Base-by-base conservation (phyloP, 2,329 filamentous ascomycete species). In the Alternaria solani region DNA sequence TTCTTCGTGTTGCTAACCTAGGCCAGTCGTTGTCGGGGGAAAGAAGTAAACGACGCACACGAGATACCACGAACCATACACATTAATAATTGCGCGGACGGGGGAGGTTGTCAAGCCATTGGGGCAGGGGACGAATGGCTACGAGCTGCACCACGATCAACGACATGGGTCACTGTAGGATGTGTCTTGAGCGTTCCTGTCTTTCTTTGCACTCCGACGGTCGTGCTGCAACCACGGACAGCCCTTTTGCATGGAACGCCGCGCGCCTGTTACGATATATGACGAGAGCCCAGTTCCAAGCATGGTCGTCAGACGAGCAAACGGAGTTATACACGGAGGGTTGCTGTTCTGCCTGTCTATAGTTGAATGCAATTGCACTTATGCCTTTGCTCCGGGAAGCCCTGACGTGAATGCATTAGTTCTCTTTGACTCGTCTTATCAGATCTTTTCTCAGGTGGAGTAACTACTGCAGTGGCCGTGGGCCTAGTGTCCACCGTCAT, bases 141-240 rank as follows among this genome's bases (percentile, higher is more conserved):
- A 63, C 61, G 69, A 73, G 58, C 62, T 69, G 72, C 65, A 62
- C 65, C 66, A 66, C 61, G 58, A 60, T 65, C 32, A 64, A 70
- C 42, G 71, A 73, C 60, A 66, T 51, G 43, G 73, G 74, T 74
- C 75, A 36, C 32, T 36, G 32, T 36, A 36, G 32, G 67, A 70
- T 69, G 67, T 67, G 61, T 69, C 66, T 62, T 65, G 66, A 69
- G 46, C 67, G 70, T 76, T 75, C 68, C 73, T 74, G 71, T 74
- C 67, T 74, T 77, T 77, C 64, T 72, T 73, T 75, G 74, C 72
- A 75, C 74, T 67, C 61, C 61, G 65, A 69, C 57, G 63, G 65
- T 63, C 65, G 67, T 68, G 67, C 69, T 68, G 63, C 64, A 64
- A 51, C 51, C 52, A 65, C 59, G 68, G 64, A 66, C 65, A 61